phyloP scores from a whole-genome alignment of 169 alveolate genomes.

The Plasmodium cynomolgi region DNA sequence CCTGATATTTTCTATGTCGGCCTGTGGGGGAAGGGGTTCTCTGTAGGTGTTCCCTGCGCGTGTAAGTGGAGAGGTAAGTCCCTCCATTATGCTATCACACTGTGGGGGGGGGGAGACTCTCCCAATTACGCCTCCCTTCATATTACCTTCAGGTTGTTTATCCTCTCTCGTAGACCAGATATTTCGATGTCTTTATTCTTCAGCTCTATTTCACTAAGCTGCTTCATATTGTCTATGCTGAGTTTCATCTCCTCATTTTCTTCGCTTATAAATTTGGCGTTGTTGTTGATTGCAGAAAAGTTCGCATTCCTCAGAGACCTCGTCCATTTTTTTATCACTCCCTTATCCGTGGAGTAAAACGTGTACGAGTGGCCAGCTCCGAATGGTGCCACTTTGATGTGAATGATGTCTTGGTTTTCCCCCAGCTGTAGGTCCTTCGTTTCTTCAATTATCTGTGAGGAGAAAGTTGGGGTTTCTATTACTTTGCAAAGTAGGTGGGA shows the following conservation, averaged over 20 bases:
- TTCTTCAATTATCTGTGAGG: constrained; percentile 28
- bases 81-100: too few species aligned
- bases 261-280: constrained; percentile 6
- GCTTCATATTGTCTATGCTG: constrained; percentile 7
- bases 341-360: constrained; percentile 13
- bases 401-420: constrained; percentile 49
- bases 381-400: neutral
- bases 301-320: constrained; percentile 17
- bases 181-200: constrained; percentile 52
- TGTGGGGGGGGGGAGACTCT: too few species aligned
- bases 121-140: neutral
- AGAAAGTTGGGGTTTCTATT: neutral
- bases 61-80: neutral
- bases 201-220: constrained; percentile 27
- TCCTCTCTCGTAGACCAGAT: neutral
- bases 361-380: constrained; percentile 3
- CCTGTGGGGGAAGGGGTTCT: neutral
- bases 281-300: constrained; percentile 12
- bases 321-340: constrained; percentile 36
- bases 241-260: constrained; percentile 57
- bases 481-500: neutral
- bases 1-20: constrained; percentile 16
- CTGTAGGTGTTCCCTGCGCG: neutral
- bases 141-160: constrained; percentile 41
- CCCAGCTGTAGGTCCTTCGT: constrained; percentile 1